phyloP scores from a whole-genome alignment of 352 stramenopile species.

The Globisporangium splendens region DNA sequence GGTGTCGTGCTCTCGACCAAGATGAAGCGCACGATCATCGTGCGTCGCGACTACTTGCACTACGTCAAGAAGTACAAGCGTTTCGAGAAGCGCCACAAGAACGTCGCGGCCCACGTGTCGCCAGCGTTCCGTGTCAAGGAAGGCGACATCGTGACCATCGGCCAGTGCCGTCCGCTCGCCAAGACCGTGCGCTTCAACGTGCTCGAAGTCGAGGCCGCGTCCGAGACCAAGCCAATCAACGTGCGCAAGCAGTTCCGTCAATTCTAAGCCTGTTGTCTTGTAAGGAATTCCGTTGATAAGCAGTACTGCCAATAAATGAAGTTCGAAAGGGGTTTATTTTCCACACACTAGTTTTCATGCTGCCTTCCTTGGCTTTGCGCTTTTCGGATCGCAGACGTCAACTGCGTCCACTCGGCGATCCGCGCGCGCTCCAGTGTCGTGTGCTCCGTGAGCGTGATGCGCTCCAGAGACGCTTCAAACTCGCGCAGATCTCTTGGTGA shows the following conservation, averaged over 20 bases:
- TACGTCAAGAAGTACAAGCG: slow-evolving; percentile 99
- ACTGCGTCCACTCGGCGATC: slow-evolving; percentile 16
- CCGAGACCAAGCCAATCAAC: slow-evolving; percentile 95
- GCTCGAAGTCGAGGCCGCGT: slow-evolving; percentile 94
- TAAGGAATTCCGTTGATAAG: neutral
- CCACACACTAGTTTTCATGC: neutral
- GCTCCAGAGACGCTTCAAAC: slow-evolving; percentile 53
- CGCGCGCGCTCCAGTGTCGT: slow-evolving; percentile 36
- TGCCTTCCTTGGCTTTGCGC: neutral
- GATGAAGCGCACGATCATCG: slow-evolving; percentile 99
- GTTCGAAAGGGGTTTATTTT: slow-evolving; percentile 8
- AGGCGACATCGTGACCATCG: slow-evolving; percentile 99
- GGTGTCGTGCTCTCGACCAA: slow-evolving; percentile 99
- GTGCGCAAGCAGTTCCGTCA: slow-evolving; percentile 99
- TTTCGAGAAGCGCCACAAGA: slow-evolving; percentile 99
- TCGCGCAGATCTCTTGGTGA: slow-evolving; percentile 25
- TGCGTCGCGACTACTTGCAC: slow-evolving; percentile 99
- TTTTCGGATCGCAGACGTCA: neutral
- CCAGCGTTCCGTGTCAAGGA: slow-evolving; percentile 98
- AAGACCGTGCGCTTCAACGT: slow-evolving; percentile 99
- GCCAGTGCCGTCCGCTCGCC: slow-evolving; percentile 98
- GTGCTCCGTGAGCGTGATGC: slow-evolving; percentile 49
- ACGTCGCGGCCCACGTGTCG: slow-evolving; percentile 97
- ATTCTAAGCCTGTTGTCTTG: slow-evolving; percentile 82
- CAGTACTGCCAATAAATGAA: slow-evolving; percentile 2